Base-by-base conservation (phyloP, 352 stramenopile genomes). In the Phytopythium sindhum region DNA sequence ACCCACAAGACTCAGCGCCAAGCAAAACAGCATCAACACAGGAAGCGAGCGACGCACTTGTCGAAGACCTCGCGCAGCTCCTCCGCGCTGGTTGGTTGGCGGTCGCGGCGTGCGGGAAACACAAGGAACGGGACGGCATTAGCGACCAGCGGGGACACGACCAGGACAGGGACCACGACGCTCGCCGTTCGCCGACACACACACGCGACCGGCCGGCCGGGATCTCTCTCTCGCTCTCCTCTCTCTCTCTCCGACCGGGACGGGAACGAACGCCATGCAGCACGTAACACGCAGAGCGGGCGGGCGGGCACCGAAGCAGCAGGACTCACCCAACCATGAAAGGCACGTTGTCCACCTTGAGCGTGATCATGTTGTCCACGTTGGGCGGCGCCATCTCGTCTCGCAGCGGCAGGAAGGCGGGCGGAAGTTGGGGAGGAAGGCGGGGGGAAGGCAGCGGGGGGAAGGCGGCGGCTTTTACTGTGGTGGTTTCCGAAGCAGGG, bases 321-420 rank as follows among this genome's bases (percentile, higher is more conserved):
- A 52, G 45, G 7, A 78, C 78, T 64, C 67, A 91, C 82, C 76
- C 80, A 55, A 85, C 80, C 68, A 86, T 68, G 74, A 89, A 93
- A 17, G 85, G 80, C 53, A 96, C 84, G 70, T 96, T 96, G 79
- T 96, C 88, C 70, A 95, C 84, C 77, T 95, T 93, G 65, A 94
- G 86, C 55, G 84, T 93, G 72, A 86, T 79, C 86, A 94, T 94
- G 68, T 65, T 80, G 65, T 92, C 81, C 63, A 94, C 80, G 70
- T 91, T 84, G 10, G 86, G 85, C 63, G 86, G 83, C 68, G 80
- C 77, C 81, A 90, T 91, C 33, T 89, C 84, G 6, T 76, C 37
- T 17, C 37, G 6, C 14, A 1, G 35, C 2, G 35, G 35, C 9
- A 12, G 35, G 35, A 1, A 8, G 14, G 35, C 4, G 35, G 35